Evolutionary conservation across 805 yeast species (phyloP), one percentile per base, ranked within the genome.

Genomic region (Candida ovalis): DNA sequence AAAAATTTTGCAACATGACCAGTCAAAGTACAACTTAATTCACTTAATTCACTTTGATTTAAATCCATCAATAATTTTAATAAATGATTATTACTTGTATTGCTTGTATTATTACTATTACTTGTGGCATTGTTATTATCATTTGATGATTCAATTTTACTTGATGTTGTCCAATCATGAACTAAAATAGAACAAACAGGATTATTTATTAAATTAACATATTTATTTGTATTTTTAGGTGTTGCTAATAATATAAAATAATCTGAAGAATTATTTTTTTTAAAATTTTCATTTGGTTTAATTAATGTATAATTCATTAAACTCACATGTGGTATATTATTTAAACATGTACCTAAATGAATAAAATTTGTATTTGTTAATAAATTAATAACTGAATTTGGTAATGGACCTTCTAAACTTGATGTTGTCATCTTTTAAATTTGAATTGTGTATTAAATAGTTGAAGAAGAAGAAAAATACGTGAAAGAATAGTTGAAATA

Each of bases 301-400:
- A 84, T 67, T 62, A 82, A 88, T 3, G 91, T 82, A 67, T 88
- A 92, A 68, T 88, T 92, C 98, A 92, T 92, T 53, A 92, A 74
- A 18, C 94, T 80, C 3, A 90, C 96, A 51, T 91, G 94, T 5
- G 98, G 98, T 40, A 80, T 66, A 40, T 87, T 76, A 8, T 64
- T 52, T 9, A 64, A 71, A 50, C 89, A 79, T 1, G 98, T 92
- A 2, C 92, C 97, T 42, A 91, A 73, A 64, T 91, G 97, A 36
- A 91, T 80, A 64, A 81, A 86, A 53, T 84, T 77, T 10, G 88
- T 83, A 13, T 77, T 73, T 50, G 80, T 73, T 33, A 86, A 72
- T 35, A 86, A 68, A 12, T 69, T 61, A 19, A 71, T 49, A 17
- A 80, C 71, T 13, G 61, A 53, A 1, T 57, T 55, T 2, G 73